phyloP scores from a whole-genome alignment of 1,284 basidiomycete species.

The Testicularia cyperi region DNA sequence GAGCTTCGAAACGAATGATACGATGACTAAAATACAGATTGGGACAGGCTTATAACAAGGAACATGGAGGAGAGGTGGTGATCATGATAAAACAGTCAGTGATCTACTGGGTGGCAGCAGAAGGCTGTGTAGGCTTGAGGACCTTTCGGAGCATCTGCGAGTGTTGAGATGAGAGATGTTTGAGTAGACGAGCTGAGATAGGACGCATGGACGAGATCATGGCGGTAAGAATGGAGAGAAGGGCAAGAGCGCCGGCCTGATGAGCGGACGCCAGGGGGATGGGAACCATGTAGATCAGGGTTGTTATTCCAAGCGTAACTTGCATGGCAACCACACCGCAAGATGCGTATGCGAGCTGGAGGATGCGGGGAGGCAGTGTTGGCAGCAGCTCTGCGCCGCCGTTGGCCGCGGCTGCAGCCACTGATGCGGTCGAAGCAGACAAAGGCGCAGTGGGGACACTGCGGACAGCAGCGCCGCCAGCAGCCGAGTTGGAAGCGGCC shows the following conservation, averaged over 20 bases:
- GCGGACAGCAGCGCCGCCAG: background rate
- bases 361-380: constrained; percentile 71
- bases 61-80: no score
- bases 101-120: no score
- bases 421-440: no score
- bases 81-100: no score
- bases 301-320: constrained; percentile 84
- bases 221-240: constrained; percentile 64
- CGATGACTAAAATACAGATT: no score
- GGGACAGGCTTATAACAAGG: no score
- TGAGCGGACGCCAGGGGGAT: constrained; percentile 87
- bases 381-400: constrained; percentile 65
- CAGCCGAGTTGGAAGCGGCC: constrained; percentile 2
- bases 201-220: constrained; percentile 17
- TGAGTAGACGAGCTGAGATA: constrained; percentile 9
- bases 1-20: no score
- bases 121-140: background rate
- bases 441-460: no score
- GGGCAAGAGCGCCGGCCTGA: constrained; percentile 87
- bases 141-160: constrained; percentile 5
- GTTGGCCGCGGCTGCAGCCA: background rate
- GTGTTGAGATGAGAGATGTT: background rate
- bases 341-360: constrained; percentile 69
- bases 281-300: constrained; percentile 90
- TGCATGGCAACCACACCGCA: constrained; percentile 84